phyloP scores from a whole-genome alignment of 2,329 filamentous ascomycete genomes.

The Penicillium sp. region DNA sequence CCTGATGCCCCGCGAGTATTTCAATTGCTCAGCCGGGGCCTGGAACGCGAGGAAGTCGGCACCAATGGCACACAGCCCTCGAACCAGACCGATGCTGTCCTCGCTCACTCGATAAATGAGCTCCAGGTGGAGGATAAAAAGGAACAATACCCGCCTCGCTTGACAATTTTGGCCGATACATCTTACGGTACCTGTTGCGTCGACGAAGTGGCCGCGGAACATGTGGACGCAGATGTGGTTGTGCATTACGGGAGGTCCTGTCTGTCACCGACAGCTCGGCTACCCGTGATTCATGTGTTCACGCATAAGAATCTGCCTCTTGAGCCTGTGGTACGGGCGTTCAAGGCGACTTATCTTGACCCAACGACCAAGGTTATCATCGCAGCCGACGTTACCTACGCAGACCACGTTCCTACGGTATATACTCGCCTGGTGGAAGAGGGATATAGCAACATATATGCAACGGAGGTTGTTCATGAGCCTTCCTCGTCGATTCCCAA shows the following conservation, averaged over 20 bases:
- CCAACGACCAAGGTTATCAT: slow-evolving; percentile 67
- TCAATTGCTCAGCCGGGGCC: slow-evolving; percentile 59
- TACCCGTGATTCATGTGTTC: slow-evolving; percentile 90
- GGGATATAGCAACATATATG: slow-evolving; percentile 71
- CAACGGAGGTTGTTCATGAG: slow-evolving; percentile 72
- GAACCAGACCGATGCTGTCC: slow-evolving; percentile 15
- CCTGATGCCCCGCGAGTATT: slow-evolving; percentile 80
- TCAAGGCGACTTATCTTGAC: slow-evolving; percentile 68
- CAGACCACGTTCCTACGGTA: slow-evolving; percentile 67
- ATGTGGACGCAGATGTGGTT: slow-evolving; percentile 84
- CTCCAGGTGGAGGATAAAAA: slow-evolving; percentile 26
- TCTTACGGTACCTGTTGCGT: slow-evolving; percentile 97
- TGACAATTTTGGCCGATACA: slow-evolving; percentile 91
- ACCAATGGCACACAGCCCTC: slow-evolving; percentile 15
- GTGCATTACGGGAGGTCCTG: slow-evolving; percentile 94
- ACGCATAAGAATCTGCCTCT: slow-evolving; percentile 70
- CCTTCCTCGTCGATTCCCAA: slow-evolving; percentile 83
- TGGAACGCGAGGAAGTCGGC: slow-evolving; percentile 38
- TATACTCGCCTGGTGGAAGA: slow-evolving; percentile 53
- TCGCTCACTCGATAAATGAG: slow-evolving; percentile 30
- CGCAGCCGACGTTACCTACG: slow-evolving; percentile 87
- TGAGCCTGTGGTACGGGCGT: slow-evolving; percentile 58
- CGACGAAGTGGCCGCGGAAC: slow-evolving; percentile 93
- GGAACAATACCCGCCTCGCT: slow-evolving; percentile 37
- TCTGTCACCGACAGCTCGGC: slow-evolving; percentile 79